phyloP scores from a whole-genome alignment of 1,139 yeast genomes.

The Ogataea hybrid region DNA sequence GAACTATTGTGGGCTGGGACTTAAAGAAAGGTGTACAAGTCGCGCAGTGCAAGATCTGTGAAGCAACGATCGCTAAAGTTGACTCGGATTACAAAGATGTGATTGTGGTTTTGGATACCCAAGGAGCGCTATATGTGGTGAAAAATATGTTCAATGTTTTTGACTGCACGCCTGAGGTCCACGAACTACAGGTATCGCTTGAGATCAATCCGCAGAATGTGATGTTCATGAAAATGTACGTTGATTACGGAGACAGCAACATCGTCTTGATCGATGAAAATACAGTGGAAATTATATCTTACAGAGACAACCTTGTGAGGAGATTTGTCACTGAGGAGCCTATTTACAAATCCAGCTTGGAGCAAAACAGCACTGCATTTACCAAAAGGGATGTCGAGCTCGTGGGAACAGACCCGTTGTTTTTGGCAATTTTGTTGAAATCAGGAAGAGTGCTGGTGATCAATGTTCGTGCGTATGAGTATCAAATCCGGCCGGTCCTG shows the following conservation, averaged over 20 bases:
- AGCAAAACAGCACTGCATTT: conserved; percentile 20
- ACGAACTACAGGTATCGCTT: conserved; percentile 11
- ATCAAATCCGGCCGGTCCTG: conserved; percentile 20
- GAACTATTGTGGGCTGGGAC: conserved; percentile 40
- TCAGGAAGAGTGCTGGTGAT: conserved; percentile 38
- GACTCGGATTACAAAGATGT: conserved; percentile 28
- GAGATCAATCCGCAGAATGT: conserved; percentile 9
- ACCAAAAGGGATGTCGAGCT: conserved; percentile 23
- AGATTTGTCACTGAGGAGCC: conserved; percentile 36
- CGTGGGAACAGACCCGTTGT: conserved; percentile 58
- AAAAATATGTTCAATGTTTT: conserved; percentile 17
- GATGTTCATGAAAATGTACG: conserved; percentile 32
- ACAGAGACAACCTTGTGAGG: conserved; percentile 6
- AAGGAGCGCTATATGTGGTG: conserved; percentile 24
- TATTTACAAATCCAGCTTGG: conserved; percentile 33
- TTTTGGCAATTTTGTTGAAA: conserved; percentile 42
- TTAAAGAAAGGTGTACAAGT: conserved; percentile 20
- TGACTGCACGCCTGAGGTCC: conserved; percentile 9
- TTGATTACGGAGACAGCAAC: conserved; percentile 55
- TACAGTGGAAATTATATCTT: conserved; percentile 30
- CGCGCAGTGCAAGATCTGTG: conserved; percentile 12
- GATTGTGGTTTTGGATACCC: conserved; percentile 21
- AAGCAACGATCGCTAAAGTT: conserved; percentile 21
- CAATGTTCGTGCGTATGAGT: conserved; percentile 36
- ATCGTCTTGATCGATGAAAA: conserved; percentile 35